Conservation (phyloP, 1,284 basidiomycete genomes). For the Amylostereum areolatum region DNA sequence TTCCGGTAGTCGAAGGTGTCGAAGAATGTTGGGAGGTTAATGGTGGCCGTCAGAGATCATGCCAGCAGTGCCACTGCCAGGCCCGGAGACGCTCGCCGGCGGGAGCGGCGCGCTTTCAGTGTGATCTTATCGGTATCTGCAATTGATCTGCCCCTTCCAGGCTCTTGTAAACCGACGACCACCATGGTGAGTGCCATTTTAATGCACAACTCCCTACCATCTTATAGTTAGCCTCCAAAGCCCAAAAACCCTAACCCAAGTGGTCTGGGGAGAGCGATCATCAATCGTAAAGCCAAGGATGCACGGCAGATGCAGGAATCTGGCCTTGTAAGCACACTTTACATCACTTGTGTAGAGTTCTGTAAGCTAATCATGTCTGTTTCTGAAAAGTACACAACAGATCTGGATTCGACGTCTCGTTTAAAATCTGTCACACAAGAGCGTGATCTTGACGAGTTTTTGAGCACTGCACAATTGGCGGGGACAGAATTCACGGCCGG, state of each 20-base stretch:
- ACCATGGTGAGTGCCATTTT: too few species aligned
- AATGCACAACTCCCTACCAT: too few species aligned
- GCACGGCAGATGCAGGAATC: conserved; percentile 67
- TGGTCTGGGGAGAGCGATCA: conserved; percentile 87
- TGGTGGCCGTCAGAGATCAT: too few species aligned
- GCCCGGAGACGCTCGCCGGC: too few species aligned
- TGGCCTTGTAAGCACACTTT: conserved; percentile 53
- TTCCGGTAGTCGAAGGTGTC: too few species aligned
- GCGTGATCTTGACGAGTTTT: conserved; percentile 91
- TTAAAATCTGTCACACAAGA: conserved; percentile 96
- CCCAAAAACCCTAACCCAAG: conserved; percentile 56
- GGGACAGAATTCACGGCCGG: conserved; percentile 97
- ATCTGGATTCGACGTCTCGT: conserved; percentile 63
- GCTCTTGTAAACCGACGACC: too few species aligned
- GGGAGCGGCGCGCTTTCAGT: too few species aligned
- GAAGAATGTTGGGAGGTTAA: too few species aligned
- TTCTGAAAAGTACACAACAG: conserved; percentile 65
- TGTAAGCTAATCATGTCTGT: too few species aligned
- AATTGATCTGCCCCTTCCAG: too few species aligned
- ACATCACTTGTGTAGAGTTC: background rate
- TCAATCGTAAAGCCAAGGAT: conserved; percentile 84
- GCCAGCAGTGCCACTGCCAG: too few species aligned
- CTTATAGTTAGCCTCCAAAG: conserved; percentile 34
- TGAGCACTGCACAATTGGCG: conserved; percentile 92
- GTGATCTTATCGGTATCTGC: too few species aligned